Percentiles rank a stretch among this genome's conserved stretches.
These are phyloP conservation scores for Mikania micrantha DNA, from an alignment of 129 eudicot genomes.

Conservation along the genomic window DNA sequence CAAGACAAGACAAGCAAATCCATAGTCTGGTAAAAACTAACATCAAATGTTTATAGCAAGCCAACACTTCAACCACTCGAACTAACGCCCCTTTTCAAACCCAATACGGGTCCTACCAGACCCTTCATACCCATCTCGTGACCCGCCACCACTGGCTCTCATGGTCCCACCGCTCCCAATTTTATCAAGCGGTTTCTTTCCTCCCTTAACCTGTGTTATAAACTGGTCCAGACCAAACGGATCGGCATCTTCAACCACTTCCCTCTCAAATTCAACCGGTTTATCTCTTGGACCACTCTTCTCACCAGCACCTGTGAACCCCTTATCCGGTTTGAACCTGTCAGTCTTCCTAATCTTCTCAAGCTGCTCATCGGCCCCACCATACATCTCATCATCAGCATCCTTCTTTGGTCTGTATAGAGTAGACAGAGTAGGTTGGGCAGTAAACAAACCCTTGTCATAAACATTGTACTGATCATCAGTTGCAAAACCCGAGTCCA, in stretches of 20 bases:
- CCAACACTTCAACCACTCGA: no score
- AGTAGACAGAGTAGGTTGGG: conserved; percentile 72
- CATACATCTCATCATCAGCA: conserved; percentile 64
- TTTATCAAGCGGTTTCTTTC: conserved; percentile 68
- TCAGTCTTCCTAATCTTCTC: conserved; percentile 80
- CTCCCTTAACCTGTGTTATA: conserved; percentile 68
- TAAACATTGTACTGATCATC: conserved; percentile 78
- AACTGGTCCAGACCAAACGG: conserved; percentile 85
- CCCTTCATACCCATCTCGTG: conserved; percentile 78
- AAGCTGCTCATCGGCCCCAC: conserved; percentile 80
- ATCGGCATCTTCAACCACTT: conserved; percentile 61
- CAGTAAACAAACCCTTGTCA: conserved; percentile 68
- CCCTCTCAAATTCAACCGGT: conserved; percentile 81
- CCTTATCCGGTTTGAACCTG: conserved; percentile 71
- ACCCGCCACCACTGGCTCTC: conserved; percentile 74
- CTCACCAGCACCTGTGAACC: conserved; percentile 61
- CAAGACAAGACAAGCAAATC: no score
- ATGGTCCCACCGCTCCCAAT: conserved; percentile 74
- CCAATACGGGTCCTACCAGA: no score
- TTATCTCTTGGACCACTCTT: conserved; percentile 53
- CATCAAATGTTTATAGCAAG: no score
- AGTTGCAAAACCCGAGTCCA: conserved; percentile 80
- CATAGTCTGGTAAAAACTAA: no score
- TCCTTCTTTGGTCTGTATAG: conserved; percentile 84
- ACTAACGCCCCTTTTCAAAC: no score